A percentile compares a stretch with the other conserved stretches of the same genome.
Conservation (phyloP, 306 rosid genomes). For the Quercus ilex region DNA sequence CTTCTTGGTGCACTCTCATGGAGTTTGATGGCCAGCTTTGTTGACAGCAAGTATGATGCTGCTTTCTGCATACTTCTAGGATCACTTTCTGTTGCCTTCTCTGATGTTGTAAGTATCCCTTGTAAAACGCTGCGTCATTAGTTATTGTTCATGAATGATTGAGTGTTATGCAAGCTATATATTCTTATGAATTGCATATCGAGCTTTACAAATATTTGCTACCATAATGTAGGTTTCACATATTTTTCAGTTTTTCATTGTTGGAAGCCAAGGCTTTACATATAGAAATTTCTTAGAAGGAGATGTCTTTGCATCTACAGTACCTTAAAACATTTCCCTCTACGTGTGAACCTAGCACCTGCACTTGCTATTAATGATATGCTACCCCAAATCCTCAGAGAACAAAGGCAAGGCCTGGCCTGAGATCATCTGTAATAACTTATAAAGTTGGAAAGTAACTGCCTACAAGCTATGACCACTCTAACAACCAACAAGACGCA, state of each 20-base stretch:
- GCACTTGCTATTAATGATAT: not conserved
- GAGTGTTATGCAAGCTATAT: not conserved
- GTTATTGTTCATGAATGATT: not conserved
- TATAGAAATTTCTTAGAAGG: not conserved
- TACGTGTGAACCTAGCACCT: not conserved
- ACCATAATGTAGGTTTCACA: not conserved
- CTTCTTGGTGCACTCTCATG: conserved; percentile 96
- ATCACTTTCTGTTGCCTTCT: conserved; percentile 97
- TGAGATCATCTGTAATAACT: not conserved
- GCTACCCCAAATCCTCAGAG: not conserved
- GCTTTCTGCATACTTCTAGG: conserved; percentile 94
- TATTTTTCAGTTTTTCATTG: not conserved
- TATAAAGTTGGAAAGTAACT: not conserved
- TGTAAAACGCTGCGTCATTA: not conserved
- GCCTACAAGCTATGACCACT: not conserved
- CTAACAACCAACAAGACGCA: not conserved
- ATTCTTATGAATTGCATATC: not conserved
- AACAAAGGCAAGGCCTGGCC: not conserved
- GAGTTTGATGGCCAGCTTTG: conserved; percentile 85
- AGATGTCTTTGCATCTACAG: not conserved
- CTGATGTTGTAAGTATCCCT: conserved; percentile 86
- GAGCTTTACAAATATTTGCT: not conserved
- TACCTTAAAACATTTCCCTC: not conserved
- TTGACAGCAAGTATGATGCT: conserved; percentile 71
- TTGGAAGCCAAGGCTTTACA: not conserved